phyloP scores from a whole-genome alignment of 192 early-diverging fungal genomes.

The Glomus cerebriforme region DNA sequence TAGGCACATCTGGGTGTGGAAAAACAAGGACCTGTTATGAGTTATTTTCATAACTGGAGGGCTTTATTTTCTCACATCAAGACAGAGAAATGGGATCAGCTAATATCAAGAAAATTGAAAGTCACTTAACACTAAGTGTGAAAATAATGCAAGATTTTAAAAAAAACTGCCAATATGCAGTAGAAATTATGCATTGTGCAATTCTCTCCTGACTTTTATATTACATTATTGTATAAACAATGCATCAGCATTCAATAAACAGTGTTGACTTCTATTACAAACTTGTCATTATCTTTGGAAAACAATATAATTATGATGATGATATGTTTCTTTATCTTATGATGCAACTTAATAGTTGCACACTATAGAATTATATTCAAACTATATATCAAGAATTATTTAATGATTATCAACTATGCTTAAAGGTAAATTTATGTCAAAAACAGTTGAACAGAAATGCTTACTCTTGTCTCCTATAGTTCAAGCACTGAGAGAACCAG shows the following conservation, averaged over 20 bases:
- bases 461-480: constrained; percentile 11
- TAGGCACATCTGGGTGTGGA: constrained; percentile 6
- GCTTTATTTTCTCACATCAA: constrained; percentile 1
- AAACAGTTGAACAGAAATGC: too few relatives aligned
- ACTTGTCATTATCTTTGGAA: background rate
- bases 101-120: background rate
- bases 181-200: background rate
- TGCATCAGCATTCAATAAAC: background rate
- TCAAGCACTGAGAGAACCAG: constrained; percentile 1
- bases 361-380: background rate
- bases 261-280: constrained; percentile 6
- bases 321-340: background rate
- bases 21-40: constrained; percentile 24
- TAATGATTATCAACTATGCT: background rate
- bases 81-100: background rate
- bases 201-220: constrained; percentile 17
- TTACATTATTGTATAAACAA: background rate
- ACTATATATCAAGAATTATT: background rate
- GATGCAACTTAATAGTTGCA: background rate
- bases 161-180: background rate
- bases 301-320: constrained; percentile 1
- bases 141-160: background rate
- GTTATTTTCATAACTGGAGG: constrained; percentile 13
- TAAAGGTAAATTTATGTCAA: too few relatives aligned
- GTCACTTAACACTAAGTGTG: background rate